Evolutionary conservation across 768 basidiomycete genomes (phyloP).

Genomic region (Kockovaella imperatae): DNA sequence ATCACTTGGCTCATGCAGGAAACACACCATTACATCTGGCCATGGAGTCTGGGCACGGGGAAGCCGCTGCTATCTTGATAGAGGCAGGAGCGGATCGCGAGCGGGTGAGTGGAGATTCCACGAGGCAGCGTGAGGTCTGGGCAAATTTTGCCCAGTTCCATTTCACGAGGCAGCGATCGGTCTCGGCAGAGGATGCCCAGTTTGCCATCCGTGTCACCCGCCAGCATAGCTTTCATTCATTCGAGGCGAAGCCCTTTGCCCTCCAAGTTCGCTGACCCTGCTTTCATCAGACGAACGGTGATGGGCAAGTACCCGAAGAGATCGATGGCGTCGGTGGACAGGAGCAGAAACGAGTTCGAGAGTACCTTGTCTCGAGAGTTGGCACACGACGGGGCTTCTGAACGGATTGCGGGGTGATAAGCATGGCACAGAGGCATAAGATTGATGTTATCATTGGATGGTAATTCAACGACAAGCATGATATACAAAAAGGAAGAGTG

Average conservation of each 20-base stretch:
- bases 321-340: conserved; percentile 81
- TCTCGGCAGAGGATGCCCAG: no score
- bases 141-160: no score
- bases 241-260: not conserved
- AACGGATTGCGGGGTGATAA: not conserved
- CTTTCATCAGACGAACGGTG: conserved; percentile 62
- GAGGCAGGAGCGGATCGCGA: conserved; percentile 91
- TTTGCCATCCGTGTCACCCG: no score
- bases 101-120: conserved; percentile 54
- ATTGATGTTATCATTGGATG: not conserved
- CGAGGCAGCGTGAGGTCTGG: not conserved
- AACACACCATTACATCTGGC: conserved; percentile 96
- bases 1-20: conserved; percentile 58
- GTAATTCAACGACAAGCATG: not conserved
- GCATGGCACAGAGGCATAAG: not conserved
- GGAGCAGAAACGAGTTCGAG: conserved; percentile 72
- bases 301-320: conserved; percentile 78
- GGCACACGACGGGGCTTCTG: conserved; percentile 31
- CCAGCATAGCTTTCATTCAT: no score
- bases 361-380: conserved; percentile 54
- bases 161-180: no score
- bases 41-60: conserved; percentile 91
- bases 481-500: not conserved
- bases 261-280: not conserved
- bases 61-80: conserved; percentile 80